These are phyloP conservation scores for Colletotrichum sp. DNA, from an alignment of 2,329 filamentous ascomycete genomes.

Conservation along the genomic window DNA sequence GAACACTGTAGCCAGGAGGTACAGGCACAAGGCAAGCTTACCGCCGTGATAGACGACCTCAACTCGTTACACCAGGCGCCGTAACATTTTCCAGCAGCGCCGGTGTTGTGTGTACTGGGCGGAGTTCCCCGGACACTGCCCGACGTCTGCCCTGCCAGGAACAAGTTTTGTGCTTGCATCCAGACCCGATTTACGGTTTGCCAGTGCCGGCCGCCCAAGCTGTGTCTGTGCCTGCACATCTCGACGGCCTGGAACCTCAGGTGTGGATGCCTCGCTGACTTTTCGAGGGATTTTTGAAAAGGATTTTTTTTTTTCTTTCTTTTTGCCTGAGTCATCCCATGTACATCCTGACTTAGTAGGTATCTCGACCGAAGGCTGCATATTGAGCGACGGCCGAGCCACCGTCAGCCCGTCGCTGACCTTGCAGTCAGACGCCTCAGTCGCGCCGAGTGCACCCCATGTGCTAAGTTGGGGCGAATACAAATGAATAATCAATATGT, in stretches of 20 bases:
- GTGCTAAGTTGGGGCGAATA: not conserved
- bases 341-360: not conserved
- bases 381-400: not conserved
- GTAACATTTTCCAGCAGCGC: not conserved
- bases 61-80: rapidly evolving
- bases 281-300: not conserved
- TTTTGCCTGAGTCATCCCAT: constrained; percentile 5
- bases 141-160: not conserved
- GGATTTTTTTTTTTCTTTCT: not conserved
- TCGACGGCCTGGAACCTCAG: not conserved
- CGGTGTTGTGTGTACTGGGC: not conserved
- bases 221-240: not conserved
- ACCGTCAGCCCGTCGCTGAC: not conserved
- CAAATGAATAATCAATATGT: not conserved
- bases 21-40: not conserved
- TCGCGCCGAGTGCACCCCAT: not conserved
- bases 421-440: not conserved
- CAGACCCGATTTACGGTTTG: not conserved
- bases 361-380: not conserved
- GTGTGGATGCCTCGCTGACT: not conserved
- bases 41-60: not conserved
- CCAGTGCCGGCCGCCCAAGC: not conserved
- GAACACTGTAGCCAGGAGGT: not conserved
- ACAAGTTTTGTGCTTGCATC: constrained; percentile 11
- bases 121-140: not conserved